phyloP scores from a whole-genome alignment of 2,329 filamentous ascomycete genomes.

The Alternaria metachromatica region DNA sequence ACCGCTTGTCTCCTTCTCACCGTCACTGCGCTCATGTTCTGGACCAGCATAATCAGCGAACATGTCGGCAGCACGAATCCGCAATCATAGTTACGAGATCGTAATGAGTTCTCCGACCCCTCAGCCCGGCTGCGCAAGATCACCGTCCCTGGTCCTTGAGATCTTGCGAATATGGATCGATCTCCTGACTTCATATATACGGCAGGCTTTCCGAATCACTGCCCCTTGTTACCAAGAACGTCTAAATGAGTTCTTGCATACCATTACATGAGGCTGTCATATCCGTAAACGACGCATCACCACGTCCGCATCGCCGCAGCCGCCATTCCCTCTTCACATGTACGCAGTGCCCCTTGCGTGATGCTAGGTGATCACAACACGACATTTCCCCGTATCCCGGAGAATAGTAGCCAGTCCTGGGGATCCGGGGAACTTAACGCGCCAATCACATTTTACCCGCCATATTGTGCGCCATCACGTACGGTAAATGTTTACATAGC shows the following conservation, averaged over 20 bases:
- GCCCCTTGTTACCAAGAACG: background rate
- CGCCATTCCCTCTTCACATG: background rate
- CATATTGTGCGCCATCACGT: constrained; percentile 7
- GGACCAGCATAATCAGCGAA: background rate
- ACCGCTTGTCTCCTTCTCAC: background rate
- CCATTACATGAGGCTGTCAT: background rate
- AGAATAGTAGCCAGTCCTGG: constrained; percentile 10
- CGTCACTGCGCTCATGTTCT: background rate
- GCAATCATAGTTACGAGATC: background rate
- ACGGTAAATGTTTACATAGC: constrained; percentile 12
- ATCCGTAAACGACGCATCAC: background rate
- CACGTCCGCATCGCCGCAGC: constrained; percentile 1
- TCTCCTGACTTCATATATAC: background rate
- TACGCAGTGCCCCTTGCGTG: background rate
- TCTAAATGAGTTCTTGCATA: background rate
- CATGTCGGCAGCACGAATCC: background rate
- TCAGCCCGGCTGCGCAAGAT: background rate
- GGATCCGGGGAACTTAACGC: constrained; percentile 1
- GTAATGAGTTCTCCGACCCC: background rate
- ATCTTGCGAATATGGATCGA: background rate
- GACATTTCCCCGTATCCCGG: constrained; percentile 3
- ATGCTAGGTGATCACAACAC: constrained; percentile 6
- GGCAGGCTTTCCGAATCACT: background rate
- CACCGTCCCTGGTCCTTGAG: background rate
- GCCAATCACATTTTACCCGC: constrained; percentile 23